phyloP scores from a whole-genome alignment of 2,329 filamentous ascomycete genomes.

The Penicillium sp. region DNA sequence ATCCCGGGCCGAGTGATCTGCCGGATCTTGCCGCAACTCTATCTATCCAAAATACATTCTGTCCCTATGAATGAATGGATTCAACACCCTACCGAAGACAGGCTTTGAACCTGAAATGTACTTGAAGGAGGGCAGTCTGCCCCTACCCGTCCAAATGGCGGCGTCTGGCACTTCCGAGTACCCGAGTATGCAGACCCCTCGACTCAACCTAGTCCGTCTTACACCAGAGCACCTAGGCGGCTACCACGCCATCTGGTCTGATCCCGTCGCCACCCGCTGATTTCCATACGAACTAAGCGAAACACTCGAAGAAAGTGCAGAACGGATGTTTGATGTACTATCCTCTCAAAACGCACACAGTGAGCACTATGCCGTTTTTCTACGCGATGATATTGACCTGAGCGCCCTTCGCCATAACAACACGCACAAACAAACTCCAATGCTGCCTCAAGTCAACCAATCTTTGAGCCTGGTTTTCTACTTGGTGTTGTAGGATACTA shows the following conservation, averaged over 20 bases:
- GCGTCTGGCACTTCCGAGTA: too few relatives aligned
- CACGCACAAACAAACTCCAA: not conserved
- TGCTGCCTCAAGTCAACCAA: not conserved
- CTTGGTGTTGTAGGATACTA: constrained; percentile 15
- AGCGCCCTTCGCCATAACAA: not conserved
- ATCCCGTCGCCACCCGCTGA: constrained; percentile 18
- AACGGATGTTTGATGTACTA: constrained; percentile 15
- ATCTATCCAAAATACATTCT: too few relatives aligned
- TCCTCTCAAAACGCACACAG: constrained; percentile 3
- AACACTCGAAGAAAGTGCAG: constrained; percentile 8
- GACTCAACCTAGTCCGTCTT: constrained; percentile 13
- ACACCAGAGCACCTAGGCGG: constrained; percentile 10
- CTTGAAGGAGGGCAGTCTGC: too few relatives aligned
- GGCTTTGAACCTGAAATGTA: too few relatives aligned
- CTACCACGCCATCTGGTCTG: constrained; percentile 18
- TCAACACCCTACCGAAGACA: too few relatives aligned
- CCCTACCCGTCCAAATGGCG: too few relatives aligned
- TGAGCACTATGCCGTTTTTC: constrained; percentile 16
- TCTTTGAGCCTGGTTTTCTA: constrained; percentile 4
- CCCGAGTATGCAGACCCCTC: constrained; percentile 2
- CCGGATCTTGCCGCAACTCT: too few relatives aligned
- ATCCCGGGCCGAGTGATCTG: too few relatives aligned
- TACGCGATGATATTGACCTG: constrained; percentile 6
- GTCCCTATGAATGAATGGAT: too few relatives aligned
- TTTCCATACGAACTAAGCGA: constrained; percentile 14